phyloP scores from a whole-genome alignment of 2,329 filamentous ascomycete genomes.

The Colletotrichum euphorbiae region DNA sequence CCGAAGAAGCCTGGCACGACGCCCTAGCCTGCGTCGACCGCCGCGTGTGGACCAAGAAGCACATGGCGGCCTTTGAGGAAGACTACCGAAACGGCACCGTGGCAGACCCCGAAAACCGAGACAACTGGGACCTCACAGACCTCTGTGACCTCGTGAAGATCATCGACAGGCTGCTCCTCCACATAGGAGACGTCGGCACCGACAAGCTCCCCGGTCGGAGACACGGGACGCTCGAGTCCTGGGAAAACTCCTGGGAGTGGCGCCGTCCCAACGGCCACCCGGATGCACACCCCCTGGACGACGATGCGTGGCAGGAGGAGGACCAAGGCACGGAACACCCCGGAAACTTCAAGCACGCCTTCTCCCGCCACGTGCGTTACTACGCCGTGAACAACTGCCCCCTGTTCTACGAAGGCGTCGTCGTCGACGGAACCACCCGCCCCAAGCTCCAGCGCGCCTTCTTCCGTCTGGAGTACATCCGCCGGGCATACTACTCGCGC shows the following conservation, averaged over 20 bases:
- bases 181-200: conserved; percentile 1
- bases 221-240: not conserved
- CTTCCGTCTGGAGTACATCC: conserved; percentile 33
- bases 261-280: not conserved
- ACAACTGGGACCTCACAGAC: conserved; percentile 22
- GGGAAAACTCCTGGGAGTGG: conserved; percentile 16
- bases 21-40: conserved; percentile 28
- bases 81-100: conserved; percentile 9
- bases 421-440: not conserved
- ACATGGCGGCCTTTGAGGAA: not conserved
- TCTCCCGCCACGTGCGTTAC: not conserved
- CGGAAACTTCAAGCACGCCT: conserved; percentile 10
- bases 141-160: conserved; percentile 1
- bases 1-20: conserved; percentile 10
- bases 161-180: conserved; percentile 10
- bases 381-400: not conserved
- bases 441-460: conserved; percentile 26
- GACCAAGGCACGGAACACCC: conserved; percentile 21
- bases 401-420: not conserved
- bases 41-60: conserved; percentile 11
- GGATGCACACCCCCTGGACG: not conserved
- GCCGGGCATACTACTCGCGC: conserved; percentile 11
- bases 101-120: not conserved
- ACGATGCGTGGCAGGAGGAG: not conserved
- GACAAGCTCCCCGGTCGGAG: not conserved